Percentiles rank a stretch among this genome's conserved stretches.
phyloP scores from a whole-genome alignment of 805 yeast genomes.

The Kluyveromyces siamensis region DNA sequence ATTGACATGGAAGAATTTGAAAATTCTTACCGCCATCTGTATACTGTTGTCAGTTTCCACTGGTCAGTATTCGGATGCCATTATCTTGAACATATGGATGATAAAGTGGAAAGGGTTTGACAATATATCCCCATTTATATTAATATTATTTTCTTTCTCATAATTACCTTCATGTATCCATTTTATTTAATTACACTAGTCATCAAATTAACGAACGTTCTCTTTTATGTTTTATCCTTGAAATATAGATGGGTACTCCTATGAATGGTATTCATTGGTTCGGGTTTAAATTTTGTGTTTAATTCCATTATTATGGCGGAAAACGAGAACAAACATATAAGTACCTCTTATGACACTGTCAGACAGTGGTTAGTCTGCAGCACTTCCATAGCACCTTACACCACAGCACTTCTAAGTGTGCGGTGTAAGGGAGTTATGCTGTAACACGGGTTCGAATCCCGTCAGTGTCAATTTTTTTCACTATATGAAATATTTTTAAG shows the following conservation, averaged over 20 bases:
- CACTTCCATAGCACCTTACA: constrained; percentile 1
- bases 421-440: background rate
- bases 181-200: background rate
- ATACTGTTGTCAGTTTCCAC: constrained; percentile 65
- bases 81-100: constrained; percentile 39
- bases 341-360: background rate
- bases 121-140: no score
- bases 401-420: background rate
- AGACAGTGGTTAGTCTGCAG: constrained; percentile 2
- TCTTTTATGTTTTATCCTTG: background rate
- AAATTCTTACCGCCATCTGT: constrained; percentile 48
- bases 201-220: background rate
- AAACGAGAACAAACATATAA: no score
- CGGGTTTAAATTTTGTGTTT: no score
- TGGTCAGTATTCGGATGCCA: constrained; percentile 75
- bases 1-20: constrained; percentile 43
- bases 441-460: constrained; percentile 5
- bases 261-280: no score
- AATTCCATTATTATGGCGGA: no score
- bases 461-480: constrained; percentile 2
- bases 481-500: no score
- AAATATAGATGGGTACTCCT: background rate
- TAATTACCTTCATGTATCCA: background rate
- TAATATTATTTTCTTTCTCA: background rate
- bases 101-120: constrained; percentile 9